These are phyloP conservation scores for Penicillium brevicompactum DNA, from an alignment of 2,329 filamentous ascomycete genomes.

Conservation along the genomic window DNA sequence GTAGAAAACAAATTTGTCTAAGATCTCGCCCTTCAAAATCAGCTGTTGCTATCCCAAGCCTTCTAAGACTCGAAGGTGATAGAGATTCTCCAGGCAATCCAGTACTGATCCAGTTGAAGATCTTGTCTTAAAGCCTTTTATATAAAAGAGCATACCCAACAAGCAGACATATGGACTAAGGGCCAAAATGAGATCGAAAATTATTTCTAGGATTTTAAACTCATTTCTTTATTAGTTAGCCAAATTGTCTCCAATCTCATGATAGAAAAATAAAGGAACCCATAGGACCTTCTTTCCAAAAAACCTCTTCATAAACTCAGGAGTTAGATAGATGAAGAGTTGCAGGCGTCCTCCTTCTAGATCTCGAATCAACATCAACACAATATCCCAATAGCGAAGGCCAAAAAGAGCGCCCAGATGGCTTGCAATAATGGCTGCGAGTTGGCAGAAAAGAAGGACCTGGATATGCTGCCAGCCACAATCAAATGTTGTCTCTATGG, in stretches of 20 bases:
- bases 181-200: slow-evolving; percentile 1
- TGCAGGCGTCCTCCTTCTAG: slow-evolving; percentile 19
- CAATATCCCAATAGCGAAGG: slow-evolving; percentile 29
- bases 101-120: slow-evolving; percentile 31
- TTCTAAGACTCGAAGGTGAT: slow-evolving; percentile 35
- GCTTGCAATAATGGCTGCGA: slow-evolving; percentile 32
- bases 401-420: slow-evolving; percentile 23
- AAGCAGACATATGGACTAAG: slow-evolving; percentile 1
- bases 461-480: slow-evolving; percentile 31
- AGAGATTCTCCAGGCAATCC: slow-evolving; percentile 36
- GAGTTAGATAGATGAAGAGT: slow-evolving; percentile 28
- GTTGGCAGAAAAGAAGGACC: slow-evolving; percentile 28
- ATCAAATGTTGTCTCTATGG: slow-evolving; percentile 33
- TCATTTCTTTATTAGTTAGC: neutral
- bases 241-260: neutral
- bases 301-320: slow-evolving; percentile 29
- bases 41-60: slow-evolving; percentile 35
- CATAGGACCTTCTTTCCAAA: slow-evolving; percentile 27
- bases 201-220: slow-evolving; percentile 2
- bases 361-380: slow-evolving; percentile 30
- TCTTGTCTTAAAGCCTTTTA: slow-evolving; percentile 34
- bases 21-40: slow-evolving; percentile 33
- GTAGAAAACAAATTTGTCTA: slow-evolving; percentile 36
- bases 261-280: slow-evolving; percentile 9
- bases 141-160: slow-evolving; percentile 28